These are phyloP conservation scores for Brassica carinata DNA, from an alignment of 345 rosid species.

Conservation along the genomic window DNA sequence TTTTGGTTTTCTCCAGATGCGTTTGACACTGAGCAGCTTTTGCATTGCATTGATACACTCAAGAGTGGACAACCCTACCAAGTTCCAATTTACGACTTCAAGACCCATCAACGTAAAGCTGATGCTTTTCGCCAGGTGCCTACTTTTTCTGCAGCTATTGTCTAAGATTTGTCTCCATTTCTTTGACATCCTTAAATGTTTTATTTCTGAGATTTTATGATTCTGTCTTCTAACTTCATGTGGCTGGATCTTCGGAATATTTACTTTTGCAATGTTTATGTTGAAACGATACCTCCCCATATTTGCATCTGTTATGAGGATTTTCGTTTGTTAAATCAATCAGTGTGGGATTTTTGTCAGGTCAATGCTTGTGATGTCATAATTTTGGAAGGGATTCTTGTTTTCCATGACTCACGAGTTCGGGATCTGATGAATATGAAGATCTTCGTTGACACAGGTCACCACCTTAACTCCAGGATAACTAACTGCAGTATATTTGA, in stretches of 20 bases:
- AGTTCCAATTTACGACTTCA: slow-evolving; percentile 93
- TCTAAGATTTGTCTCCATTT: background rate
- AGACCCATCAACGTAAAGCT: slow-evolving; percentile 75
- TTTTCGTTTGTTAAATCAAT: slow-evolving; percentile 1
- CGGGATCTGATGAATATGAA: slow-evolving; percentile 95
- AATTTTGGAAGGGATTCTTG: slow-evolving; percentile 94
- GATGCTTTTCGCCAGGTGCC: slow-evolving; percentile 91
- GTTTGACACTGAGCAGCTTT: slow-evolving; percentile 95
- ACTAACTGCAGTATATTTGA: slow-evolving; percentile 8
- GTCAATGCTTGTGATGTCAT: slow-evolving; percentile 99
- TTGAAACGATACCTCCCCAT: background rate
- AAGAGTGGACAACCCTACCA: slow-evolving; percentile 75
- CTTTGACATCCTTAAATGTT: background rate
- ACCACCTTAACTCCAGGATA: slow-evolving; percentile 26
- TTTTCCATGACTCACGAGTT: slow-evolving; percentile 89
- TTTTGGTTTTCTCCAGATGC: slow-evolving; percentile 60
- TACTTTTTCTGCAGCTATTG: background rate
- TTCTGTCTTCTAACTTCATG: background rate
- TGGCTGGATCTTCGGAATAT: background rate
- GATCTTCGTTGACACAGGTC: slow-evolving; percentile 98
- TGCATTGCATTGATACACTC: slow-evolving; percentile 76
- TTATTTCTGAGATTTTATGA: background rate
- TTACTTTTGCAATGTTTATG: slow-evolving; percentile 14
- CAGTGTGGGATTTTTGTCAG: slow-evolving; percentile 43
- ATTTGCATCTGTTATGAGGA: background rate